Conservation (phyloP, 116 monocot genomes). For the Zostera marina region DNA sequence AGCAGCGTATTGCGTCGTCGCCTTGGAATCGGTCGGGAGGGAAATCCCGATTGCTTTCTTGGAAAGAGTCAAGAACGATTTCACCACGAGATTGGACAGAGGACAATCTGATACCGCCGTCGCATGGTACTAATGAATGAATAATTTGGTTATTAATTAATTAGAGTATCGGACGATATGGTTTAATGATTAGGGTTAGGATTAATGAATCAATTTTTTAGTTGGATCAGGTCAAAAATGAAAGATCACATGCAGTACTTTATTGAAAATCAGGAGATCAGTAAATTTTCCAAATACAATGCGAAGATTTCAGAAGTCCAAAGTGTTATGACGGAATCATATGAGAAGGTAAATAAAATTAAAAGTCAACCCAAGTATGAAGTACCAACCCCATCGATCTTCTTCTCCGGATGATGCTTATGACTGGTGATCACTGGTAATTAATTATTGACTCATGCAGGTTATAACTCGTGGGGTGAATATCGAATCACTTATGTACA, state of each 20-base stretch:
- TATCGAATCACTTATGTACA: slow-evolving; percentile 54
- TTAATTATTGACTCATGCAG: slow-evolving; percentile 5
- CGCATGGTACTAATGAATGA: no score
- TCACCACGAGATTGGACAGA: slow-evolving; percentile 29
- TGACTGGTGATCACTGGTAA: no score
- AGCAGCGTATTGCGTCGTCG: slow-evolving; percentile 34
- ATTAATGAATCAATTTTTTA: background rate
- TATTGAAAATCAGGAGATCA: slow-evolving; percentile 50
- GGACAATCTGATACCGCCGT: slow-evolving; percentile 15
- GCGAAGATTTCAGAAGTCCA: slow-evolving; percentile 74
- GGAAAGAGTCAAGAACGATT: slow-evolving; percentile 33
- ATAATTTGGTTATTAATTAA: no score
- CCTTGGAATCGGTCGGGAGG: slow-evolving; percentile 30
- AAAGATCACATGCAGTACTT: slow-evolving; percentile 37
- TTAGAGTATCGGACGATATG: no score
- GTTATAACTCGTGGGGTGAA: slow-evolving; percentile 68
- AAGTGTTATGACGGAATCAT: slow-evolving; percentile 79
- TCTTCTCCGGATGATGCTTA: no score
- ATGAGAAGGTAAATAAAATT: slow-evolving; percentile 68
- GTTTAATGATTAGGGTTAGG: no score
- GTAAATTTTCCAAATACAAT: slow-evolving; percentile 56
- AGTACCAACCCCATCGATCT: no score
- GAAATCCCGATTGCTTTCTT: slow-evolving; percentile 34
- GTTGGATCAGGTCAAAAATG: slow-evolving; percentile 38
- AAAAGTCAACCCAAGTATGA: no score